phyloP scores from a whole-genome alignment of 257 asterid species.

The Solanum chilense region DNA sequence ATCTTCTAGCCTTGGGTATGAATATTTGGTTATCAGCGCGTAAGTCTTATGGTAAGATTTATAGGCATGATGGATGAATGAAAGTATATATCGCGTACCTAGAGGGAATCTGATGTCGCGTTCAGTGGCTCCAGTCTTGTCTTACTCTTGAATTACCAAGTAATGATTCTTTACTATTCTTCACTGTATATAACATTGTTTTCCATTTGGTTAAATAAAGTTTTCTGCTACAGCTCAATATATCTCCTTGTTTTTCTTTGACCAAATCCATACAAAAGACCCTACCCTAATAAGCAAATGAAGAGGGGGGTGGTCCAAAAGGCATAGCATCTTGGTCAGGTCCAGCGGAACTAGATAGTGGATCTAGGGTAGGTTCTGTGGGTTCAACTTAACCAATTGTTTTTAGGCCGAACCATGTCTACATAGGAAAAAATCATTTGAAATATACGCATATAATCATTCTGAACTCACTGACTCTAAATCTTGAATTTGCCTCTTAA shows the following conservation, averaged over 20 bases:
- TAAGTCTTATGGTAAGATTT: conserved; percentile 7
- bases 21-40: conserved; percentile 8
- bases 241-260: conserved; percentile 17
- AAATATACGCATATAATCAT: not conserved
- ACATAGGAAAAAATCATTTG: not conserved
- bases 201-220: conserved; percentile 11
- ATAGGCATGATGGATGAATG: not conserved
- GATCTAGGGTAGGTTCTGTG: not conserved
- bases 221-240: conserved; percentile 18
- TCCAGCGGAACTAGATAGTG: conserved; percentile 27
- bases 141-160: conserved; percentile 18
- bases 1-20: conserved; percentile 23
- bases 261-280: conserved; percentile 12
- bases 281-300: conserved; percentile 33
- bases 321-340: conserved; percentile 65
- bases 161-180: conserved; percentile 12
- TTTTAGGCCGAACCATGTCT: not conserved
- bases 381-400: not conserved
- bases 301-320: conserved; percentile 21
- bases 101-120: conserved; percentile 23
- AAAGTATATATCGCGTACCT: conserved; percentile 20
- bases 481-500: not conserved
- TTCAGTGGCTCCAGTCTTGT: conserved; percentile 14
- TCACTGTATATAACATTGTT: conserved; percentile 5
- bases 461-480: not conserved